Evolutionary conservation across 345 rosid genomes (phyloP).

Genomic region (Aegle marmelos): DNA sequence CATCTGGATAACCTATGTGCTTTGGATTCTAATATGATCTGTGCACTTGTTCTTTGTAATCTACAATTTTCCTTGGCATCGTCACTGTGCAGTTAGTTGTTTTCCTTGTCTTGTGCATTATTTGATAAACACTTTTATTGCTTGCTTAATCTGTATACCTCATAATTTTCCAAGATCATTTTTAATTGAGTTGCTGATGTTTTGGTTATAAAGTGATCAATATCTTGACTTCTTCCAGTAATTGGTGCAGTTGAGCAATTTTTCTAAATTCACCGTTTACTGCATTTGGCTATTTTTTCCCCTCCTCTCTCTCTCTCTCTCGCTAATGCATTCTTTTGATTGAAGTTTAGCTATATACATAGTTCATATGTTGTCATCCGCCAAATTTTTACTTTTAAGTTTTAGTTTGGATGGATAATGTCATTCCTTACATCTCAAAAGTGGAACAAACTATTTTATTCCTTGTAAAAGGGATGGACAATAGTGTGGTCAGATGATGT

Average conservation of each 20-base stretch:
- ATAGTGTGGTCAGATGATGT: neutral
- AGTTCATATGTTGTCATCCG: slow-evolving; percentile 1
- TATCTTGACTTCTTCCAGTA: neutral
- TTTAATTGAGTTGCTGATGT: neutral
- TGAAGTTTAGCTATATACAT: neutral
- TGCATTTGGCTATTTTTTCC: neutral
- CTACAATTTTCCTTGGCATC: neutral
- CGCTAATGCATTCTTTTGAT: neutral
- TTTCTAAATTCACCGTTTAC: neutral
- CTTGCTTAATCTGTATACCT: neutral
- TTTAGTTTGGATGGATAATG: neutral
- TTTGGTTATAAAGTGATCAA: neutral
- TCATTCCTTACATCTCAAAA: neutral
- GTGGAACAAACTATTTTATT: neutral
- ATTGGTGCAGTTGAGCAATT: neutral
- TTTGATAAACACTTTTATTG: neutral
- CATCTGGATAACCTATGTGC: neutral
- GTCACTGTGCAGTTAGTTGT: neutral
- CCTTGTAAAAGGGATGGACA: neutral
- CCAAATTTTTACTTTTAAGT: neutral
- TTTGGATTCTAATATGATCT: neutral
- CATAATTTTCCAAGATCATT: neutral
- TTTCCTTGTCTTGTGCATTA: neutral
- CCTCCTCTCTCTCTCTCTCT: neutral
- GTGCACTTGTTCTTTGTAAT: neutral